Percentiles rank a stretch among this genome's conserved stretches.
phyloP scores from a whole-genome alignment of 2,329 filamentous ascomycete genomes.

The Penicillium sp. region DNA sequence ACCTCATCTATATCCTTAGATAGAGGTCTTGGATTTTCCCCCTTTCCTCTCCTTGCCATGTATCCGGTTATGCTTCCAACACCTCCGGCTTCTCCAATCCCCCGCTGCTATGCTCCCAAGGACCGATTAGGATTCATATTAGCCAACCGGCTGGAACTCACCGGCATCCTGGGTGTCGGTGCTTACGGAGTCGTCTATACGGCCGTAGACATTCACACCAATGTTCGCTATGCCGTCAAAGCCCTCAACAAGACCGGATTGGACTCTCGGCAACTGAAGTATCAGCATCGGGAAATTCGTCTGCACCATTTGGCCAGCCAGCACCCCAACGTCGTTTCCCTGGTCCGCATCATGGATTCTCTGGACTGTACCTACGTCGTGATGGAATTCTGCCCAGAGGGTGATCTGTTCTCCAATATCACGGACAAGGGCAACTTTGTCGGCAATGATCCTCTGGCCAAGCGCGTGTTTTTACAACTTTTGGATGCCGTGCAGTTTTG shows the following conservation, averaged over 20 bases:
- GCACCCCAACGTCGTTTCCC: slow-evolving; percentile 88
- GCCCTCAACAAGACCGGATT: slow-evolving; percentile 91
- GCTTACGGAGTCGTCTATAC: slow-evolving; percentile 96
- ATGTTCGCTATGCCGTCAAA: slow-evolving; percentile 88
- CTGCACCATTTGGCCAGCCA: slow-evolving; percentile 84
- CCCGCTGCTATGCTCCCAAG: slow-evolving; percentile 64
- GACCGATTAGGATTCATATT: slow-evolving; percentile 80
- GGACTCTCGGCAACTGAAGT: slow-evolving; percentile 79
- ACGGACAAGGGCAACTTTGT: slow-evolving; percentile 91
- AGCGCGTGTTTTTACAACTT: slow-evolving; percentile 86
- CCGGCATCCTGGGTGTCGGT: slow-evolving; percentile 80
- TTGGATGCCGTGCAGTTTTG: slow-evolving; percentile 95
- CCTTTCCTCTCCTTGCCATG: slow-evolving; percentile 29
- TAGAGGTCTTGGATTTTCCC: slow-evolving; percentile 1
- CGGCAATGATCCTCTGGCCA: slow-evolving; percentile 83
- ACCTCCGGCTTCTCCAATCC: slow-evolving; percentile 42
- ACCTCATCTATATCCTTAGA: not conserved
- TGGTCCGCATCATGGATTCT: slow-evolving; percentile 89
- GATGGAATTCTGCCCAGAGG: slow-evolving; percentile 93
- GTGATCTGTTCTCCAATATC: slow-evolving; percentile 95
- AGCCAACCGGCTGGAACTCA: slow-evolving; percentile 76
- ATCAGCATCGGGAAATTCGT: slow-evolving; percentile 88
- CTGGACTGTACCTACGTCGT: slow-evolving; percentile 92
- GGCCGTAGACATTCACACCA: slow-evolving; percentile 76
- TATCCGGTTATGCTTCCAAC: slow-evolving; percentile 46